Base-by-base conservation (phyloP, 2,329 filamentous ascomycete species). In the Mollisia scopiformis region DNA sequence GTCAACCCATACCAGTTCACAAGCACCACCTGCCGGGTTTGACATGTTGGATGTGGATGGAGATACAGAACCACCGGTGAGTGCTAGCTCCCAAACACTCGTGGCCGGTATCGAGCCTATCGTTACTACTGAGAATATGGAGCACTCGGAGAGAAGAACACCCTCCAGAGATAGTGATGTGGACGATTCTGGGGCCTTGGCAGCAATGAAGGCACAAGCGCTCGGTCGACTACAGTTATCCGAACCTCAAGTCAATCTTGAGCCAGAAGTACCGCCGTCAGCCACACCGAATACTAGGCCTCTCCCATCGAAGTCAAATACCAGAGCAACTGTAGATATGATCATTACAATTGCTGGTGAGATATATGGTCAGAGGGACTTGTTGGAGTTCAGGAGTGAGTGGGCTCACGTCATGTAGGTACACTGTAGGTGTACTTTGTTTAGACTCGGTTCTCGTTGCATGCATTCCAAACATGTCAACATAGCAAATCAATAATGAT, bases 271-370 rank as follows among this genome's bases (percentile, higher is more conserved):
- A 28, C 19, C 31, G 35, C n/a, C n/a, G n/a, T n/a, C n/a, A n/a
- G 21, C 41, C 47, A 14, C 46, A 19, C 31, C 49, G 2, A 23
- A 41, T 10, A 52, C 52, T 31, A 37, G 25, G 0, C 39, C 51
- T 30, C 55, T 53, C 37, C 28, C 56, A 21, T 41, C 33, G 25
- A 51, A 55, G 23, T 73, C 58, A 76, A 82, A 60, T 73, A 77
- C 61, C 65, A 78, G 62, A 68, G 89, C 87, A n/a, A 93, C 92
- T 41, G 80, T 97, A 33, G 93, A 96, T 76, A 96, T 96, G 92
- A 91, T 97, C 56, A 80, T 97, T 67, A 95, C 91, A 0, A 83
- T 97, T 35, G 88, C 90, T 51, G 93, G 92, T 69, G 93, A 97
- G 76, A 87, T 91, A 66, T 98, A 93, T 76, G 93, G 94, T 1